Percentiles rank a stretch among this genome's conserved stretches.
Evolutionary conservation across 2,329 filamentous ascomycete species (phyloP).

Genomic region (Coniochaeta hoffmannii): DNA sequence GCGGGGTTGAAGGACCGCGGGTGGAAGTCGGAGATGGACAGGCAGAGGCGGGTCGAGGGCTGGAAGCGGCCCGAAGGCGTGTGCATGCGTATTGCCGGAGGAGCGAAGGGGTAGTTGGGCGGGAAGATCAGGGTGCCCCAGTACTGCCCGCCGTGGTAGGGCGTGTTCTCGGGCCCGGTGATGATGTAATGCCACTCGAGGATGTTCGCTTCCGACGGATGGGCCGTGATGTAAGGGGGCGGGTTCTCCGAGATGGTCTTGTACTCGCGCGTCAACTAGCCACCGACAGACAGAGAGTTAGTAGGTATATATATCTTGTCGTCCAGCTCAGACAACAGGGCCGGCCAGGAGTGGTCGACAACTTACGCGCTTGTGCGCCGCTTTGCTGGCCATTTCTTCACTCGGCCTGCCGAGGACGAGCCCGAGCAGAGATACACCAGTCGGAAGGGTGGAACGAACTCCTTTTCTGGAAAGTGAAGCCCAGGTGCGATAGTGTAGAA

Average conservation of each 20-base stretch:
- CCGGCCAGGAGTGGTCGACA: background rate
- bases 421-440: background rate
- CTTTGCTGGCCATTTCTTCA: conserved; percentile 57
- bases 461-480: background rate
- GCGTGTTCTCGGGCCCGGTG: conserved; percentile 87
- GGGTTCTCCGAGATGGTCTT: conserved; percentile 63
- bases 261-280: conserved; percentile 56
- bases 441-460: background rate
- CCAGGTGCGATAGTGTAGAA: too few species aligned
- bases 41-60: conserved; percentile 81
- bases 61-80: conserved; percentile 94
- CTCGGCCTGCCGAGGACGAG: background rate
- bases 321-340: too few species aligned
- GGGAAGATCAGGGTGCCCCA: conserved; percentile 97
- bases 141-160: conserved; percentile 92
- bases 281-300: background rate
- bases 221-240: conserved; percentile 80
- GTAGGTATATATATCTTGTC: background rate
- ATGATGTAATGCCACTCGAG: conserved; percentile 97
- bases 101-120: conserved; percentile 92
- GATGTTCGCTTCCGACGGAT: conserved; percentile 86
- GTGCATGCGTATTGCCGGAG: conserved; percentile 97
- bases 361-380: conserved; percentile 61
- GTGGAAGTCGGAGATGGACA: conserved; percentile 96
- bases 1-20: conserved; percentile 97